Conservation (phyloP, 345 rosid species). For the Trapa incisa region DNA sequence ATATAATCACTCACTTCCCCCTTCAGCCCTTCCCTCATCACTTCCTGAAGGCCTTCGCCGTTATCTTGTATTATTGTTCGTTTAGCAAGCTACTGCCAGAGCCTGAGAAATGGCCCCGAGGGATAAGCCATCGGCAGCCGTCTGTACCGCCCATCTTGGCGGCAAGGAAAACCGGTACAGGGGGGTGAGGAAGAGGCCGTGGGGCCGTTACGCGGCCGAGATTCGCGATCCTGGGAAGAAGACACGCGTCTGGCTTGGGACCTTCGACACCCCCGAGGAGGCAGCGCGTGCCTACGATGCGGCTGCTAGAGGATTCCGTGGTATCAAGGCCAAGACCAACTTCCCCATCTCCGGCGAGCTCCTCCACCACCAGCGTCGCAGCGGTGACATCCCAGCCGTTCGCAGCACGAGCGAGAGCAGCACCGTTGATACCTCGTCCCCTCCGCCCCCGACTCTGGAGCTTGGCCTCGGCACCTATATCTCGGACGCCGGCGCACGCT, state of each 20-base stretch:
- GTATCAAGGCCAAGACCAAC: slow-evolving; percentile 21
- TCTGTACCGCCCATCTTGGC: slow-evolving; percentile 3
- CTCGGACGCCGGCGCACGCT: slow-evolving; percentile 1
- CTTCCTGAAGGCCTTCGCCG: slow-evolving; percentile 2
- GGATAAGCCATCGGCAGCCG: slow-evolving; percentile 6
- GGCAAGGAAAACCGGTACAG: slow-evolving; percentile 15
- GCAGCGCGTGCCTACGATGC: slow-evolving; percentile 19
- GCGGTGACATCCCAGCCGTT: not conserved
- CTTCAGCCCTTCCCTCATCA: not conserved
- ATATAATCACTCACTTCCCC: not conserved
- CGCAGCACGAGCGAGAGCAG: slow-evolving; percentile 22
- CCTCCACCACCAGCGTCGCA: slow-evolving; percentile 1
- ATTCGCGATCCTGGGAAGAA: slow-evolving; percentile 22
- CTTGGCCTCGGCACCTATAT: slow-evolving; percentile 9
- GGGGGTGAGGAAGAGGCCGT: slow-evolving; percentile 19
- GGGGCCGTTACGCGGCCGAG: slow-evolving; percentile 24
- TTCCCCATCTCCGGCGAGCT: slow-evolving; percentile 14
- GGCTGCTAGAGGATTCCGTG: slow-evolving; percentile 18
- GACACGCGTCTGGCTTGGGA: slow-evolving; percentile 23
- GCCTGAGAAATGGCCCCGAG: slow-evolving; percentile 8
- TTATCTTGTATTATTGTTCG: not conserved
- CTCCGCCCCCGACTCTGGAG: slow-evolving; percentile 10
- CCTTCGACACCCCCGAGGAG: slow-evolving; percentile 19
- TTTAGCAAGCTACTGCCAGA: no score
- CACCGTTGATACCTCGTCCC: slow-evolving; percentile 13